Conservation (phyloP, 2,329 filamentous ascomycete genomes). For the Bisporella sp. region DNA sequence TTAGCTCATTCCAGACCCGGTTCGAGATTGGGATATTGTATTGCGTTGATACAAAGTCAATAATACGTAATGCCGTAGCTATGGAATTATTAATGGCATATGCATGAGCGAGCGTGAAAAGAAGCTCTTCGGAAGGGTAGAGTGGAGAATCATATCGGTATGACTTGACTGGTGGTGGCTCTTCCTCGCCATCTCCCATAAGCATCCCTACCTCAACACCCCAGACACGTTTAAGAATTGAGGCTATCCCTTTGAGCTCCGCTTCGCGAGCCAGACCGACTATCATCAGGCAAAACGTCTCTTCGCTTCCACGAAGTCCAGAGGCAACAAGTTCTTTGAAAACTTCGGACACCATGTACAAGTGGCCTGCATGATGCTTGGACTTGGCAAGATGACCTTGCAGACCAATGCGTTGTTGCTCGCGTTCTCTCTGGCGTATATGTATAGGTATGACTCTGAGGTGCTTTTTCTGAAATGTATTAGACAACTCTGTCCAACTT, state of each 20-base stretch:
- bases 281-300: constrained; percentile 46
- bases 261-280: constrained; percentile 45
- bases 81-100: constrained; percentile 63
- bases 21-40: constrained; percentile 51
- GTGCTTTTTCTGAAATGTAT: constrained; percentile 29
- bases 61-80: constrained; percentile 46
- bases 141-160: constrained; percentile 45
- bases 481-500: constrained; percentile 37
- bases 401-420: constrained; percentile 11
- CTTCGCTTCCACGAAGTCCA: constrained; percentile 39
- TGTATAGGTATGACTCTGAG: constrained; percentile 26
- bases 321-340: constrained; percentile 41
- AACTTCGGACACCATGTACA: constrained; percentile 18
- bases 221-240: constrained; percentile 46
- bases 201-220: constrained; percentile 31
- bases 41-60: constrained; percentile 54
- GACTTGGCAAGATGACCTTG: constrained; percentile 18
- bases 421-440: constrained; percentile 15
- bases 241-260: constrained; percentile 37
- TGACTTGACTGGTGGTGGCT: constrained; percentile 27
- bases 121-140: constrained; percentile 49
- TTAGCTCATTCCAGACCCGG: constrained; percentile 57
- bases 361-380: constrained; percentile 10
- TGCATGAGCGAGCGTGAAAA: constrained; percentile 60
- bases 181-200: constrained; percentile 5